Percentiles rank a stretch among this genome's conserved stretches.
Conservation (phyloP, 139 green algal genomes). For the Spirogloea muscicola region DNA sequence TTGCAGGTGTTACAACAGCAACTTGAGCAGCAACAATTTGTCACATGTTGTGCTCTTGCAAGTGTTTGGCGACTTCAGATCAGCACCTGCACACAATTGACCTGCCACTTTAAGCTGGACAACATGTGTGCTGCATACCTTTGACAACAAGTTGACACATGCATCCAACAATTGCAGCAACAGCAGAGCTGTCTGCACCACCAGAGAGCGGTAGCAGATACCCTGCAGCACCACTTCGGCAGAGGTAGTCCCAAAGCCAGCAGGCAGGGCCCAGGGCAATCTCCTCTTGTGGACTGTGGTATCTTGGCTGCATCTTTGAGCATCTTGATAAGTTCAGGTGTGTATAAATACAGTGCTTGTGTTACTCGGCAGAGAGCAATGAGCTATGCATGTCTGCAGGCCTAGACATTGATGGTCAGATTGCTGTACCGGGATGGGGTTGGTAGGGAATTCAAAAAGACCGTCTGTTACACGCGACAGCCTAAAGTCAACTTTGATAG, state of each 20-base stretch:
- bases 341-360: no score
- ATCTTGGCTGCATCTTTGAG: slow-evolving; percentile 24
- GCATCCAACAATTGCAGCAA: slow-evolving; percentile 85
- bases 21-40: no score
- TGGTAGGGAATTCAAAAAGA: slow-evolving; percentile 27
- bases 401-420: slow-evolving; percentile 1
- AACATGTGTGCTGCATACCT: no score
- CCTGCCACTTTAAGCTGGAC: no score
- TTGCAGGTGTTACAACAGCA: no score
- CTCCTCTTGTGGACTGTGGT: slow-evolving; percentile 78
- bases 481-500: slow-evolving; percentile 59
- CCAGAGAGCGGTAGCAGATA: slow-evolving; percentile 88
- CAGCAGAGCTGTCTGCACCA: slow-evolving; percentile 71
- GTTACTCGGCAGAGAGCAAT: no score
- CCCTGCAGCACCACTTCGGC: slow-evolving; percentile 71
- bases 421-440: slow-evolving; percentile 10
- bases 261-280: slow-evolving; percentile 88
- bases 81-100: no score
- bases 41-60: no score
- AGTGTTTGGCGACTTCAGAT: no score
- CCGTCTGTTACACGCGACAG: slow-evolving; percentile 46
- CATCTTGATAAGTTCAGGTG: no score
- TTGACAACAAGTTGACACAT: slow-evolving; percentile 85
- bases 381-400: no score
- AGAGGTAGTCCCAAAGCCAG: slow-evolving; percentile 98